Evolutionary conservation across 441 rosid genomes (phyloP).

Genomic region (Gossypium gossypioides): DNA sequence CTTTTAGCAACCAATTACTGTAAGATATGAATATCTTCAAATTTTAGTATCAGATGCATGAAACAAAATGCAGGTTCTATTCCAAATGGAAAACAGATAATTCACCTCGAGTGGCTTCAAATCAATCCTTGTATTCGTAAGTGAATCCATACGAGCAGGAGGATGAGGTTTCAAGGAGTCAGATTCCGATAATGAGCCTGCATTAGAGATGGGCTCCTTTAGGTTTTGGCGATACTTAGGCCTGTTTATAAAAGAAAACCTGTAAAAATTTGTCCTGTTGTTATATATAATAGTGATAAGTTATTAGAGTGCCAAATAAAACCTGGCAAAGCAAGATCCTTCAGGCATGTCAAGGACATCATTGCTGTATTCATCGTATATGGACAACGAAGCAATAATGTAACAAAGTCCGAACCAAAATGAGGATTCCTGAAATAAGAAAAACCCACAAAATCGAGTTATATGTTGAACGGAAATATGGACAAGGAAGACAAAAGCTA

Average conservation of each 20-base stretch:
- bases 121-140: constrained; percentile 46
- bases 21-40: not conserved
- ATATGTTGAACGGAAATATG: not conserved
- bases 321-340: constrained; percentile 93
- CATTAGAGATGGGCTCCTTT: not conserved
- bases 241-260: constrained; percentile 28
- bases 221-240: constrained; percentile 44
- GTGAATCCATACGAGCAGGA: constrained; percentile 43
- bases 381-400: constrained; percentile 61
- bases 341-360: constrained; percentile 86
- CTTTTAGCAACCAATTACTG: not conserved
- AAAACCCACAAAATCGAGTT: constrained; percentile 8
- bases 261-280: not conserved
- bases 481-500: not conserved
- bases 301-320: constrained; percentile 11
- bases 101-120: constrained; percentile 70
- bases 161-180: constrained; percentile 36
- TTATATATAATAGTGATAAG: not conserved
- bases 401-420: constrained; percentile 74
- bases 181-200: constrained; percentile 34
- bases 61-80: not conserved
- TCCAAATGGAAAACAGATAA: not conserved
- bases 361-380: constrained; percentile 88
- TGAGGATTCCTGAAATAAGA: constrained; percentile 62
- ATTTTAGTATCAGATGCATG: not conserved